Evolutionary conservation across 805 yeast genomes (phyloP).

Genomic region (Cyberlindnera mrakii): DNA sequence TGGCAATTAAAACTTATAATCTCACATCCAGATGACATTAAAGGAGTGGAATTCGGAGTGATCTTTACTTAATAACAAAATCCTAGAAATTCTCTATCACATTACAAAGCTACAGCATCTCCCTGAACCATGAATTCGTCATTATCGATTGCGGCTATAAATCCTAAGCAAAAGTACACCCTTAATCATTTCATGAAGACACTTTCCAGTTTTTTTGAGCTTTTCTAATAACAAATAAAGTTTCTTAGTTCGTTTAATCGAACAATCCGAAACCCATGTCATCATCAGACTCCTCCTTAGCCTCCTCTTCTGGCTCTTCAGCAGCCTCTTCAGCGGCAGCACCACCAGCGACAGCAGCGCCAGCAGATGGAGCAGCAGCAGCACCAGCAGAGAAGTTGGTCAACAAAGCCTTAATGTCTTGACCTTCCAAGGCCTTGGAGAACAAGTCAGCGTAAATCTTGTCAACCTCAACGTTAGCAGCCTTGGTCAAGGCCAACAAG

Average conservation of each 20-base stretch:
- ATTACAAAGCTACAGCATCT: not conserved
- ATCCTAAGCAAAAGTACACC: not conserved
- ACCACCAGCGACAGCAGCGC: constrained; percentile 55
- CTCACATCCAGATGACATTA: too few species aligned
- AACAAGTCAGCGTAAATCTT: constrained; percentile 81
- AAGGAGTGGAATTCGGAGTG: too few species aligned
- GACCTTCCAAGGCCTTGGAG: constrained; percentile 84
- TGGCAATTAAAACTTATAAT: too few species aligned
- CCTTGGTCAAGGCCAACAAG: constrained; percentile 66
- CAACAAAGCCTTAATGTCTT: constrained; percentile 75
- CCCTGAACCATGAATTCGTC: constrained; percentile 1
- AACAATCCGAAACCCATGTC: constrained; percentile 96
- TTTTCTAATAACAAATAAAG: not conserved
- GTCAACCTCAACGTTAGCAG: constrained; percentile 82
- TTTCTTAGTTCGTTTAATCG: constrained; percentile 48
- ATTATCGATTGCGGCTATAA: not conserved
- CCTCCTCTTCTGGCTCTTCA: constrained; percentile 55
- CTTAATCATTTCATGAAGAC: not conserved
- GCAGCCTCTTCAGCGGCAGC: constrained; percentile 60
- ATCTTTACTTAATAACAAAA: too few species aligned
- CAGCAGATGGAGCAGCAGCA: constrained; percentile 68
- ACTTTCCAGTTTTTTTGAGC: not conserved
- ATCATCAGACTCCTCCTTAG: constrained; percentile 50
- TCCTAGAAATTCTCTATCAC: too few species aligned
- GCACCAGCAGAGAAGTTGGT: constrained; percentile 67